Conservation (phyloP, 2,329 filamentous ascomycete species). For the Pseudogymnoascus sp. region DNA sequence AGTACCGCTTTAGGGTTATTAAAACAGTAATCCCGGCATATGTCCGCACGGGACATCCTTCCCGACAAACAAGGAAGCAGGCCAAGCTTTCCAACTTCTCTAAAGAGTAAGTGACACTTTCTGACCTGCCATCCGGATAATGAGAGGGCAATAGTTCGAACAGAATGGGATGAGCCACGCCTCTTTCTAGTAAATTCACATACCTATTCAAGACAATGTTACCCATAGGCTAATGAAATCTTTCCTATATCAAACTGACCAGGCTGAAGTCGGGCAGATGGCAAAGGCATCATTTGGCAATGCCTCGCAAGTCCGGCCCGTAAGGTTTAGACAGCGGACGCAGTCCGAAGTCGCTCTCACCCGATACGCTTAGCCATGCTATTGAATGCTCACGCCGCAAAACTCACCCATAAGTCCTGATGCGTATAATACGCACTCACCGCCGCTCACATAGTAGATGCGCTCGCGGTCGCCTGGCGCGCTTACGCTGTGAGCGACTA, state of each 20-base stretch:
- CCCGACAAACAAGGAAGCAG: not conserved
- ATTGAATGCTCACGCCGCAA: not conserved
- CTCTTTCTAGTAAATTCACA: not conserved
- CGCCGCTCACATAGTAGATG: too few relatives aligned
- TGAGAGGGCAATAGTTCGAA: not conserved
- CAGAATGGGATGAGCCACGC: not conserved
- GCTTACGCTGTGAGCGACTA: not conserved
- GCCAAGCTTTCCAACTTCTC: not conserved
- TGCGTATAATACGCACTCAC: not conserved
- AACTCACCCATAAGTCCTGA: not conserved
- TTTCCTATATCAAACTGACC: not conserved
- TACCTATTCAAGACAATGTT: not conserved
- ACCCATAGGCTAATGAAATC: not conserved
- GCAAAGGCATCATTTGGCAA: not conserved
- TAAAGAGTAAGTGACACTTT: too few relatives aligned
- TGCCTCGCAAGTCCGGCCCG: not conserved
- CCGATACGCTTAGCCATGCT: not conserved
- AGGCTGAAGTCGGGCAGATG: not conserved
- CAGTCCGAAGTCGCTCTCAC: not conserved
- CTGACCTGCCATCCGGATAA: not conserved
- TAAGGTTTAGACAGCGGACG: too few relatives aligned
- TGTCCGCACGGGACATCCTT: not conserved
- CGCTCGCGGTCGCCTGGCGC: not conserved
- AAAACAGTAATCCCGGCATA: not conserved
- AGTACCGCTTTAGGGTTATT: not conserved